phyloP scores from a whole-genome alignment of 1,284 basidiomycete genomes.

The Cutaneotrichosporon spelunceum region DNA sequence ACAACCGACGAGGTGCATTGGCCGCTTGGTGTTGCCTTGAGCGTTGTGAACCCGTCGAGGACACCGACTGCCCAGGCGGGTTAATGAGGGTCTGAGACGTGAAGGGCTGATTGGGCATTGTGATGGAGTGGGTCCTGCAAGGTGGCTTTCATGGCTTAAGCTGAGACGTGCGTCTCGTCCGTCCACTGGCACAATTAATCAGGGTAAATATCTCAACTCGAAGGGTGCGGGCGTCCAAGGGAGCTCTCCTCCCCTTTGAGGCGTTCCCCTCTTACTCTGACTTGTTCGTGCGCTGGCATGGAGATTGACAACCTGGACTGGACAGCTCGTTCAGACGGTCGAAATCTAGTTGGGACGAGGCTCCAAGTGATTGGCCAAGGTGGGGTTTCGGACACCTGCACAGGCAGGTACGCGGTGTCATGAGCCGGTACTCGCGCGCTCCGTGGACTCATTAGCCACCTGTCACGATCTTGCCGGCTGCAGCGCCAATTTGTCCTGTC shows the following conservation, averaged over 20 bases:
- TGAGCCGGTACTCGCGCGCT: too few species aligned
- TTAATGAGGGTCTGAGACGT: neutral
- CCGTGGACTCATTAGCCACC: neutral
- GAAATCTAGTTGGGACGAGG: too few species aligned
- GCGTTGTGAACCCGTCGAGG: neutral
- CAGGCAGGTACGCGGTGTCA: too few species aligned
- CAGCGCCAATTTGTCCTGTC: neutral
- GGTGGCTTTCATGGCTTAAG: too few species aligned
- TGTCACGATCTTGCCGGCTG: neutral
- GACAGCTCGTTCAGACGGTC: too few species aligned
- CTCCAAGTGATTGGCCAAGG: too few species aligned
- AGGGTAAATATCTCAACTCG: neutral
- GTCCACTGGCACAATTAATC: neutral
- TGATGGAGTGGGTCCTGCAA: neutral
- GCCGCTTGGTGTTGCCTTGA: neutral
- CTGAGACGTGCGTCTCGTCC: too few species aligned
- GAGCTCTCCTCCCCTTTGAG: neutral
- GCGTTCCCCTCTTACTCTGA: neutral
- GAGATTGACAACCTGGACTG: too few species aligned
- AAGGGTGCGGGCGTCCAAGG: neutral
- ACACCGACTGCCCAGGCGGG: neutral
- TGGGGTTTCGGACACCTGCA: too few species aligned
- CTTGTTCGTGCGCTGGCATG: too few species aligned
- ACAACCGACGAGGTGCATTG: neutral
- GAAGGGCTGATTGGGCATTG: neutral